Evolutionary conservation across 129 eudicot genomes (phyloP).

Genomic region (Glebionis coronaria): DNA sequence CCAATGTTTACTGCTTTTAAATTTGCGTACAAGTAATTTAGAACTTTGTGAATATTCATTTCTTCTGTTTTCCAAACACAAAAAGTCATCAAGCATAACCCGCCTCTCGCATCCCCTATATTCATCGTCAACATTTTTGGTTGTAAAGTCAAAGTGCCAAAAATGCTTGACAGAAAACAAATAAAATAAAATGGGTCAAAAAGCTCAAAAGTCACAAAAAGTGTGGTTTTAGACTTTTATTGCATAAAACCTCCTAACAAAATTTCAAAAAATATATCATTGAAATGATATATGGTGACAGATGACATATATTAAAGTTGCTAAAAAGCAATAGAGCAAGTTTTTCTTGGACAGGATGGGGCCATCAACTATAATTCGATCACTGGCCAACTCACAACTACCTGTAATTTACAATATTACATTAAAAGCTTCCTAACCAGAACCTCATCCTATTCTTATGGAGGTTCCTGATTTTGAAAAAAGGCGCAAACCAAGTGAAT

Average conservation of each 20-base stretch:
- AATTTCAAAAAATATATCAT: too few relatives aligned
- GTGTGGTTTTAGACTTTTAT: neutral
- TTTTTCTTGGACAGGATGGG: too few relatives aligned
- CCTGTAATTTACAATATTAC: too few relatives aligned
- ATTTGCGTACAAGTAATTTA: neutral
- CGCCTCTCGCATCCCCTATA: neutral
- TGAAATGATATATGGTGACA: too few relatives aligned
- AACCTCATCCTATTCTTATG: too few relatives aligned
- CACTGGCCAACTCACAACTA: too few relatives aligned
- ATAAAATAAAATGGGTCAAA: neutral
- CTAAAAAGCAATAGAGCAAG: too few relatives aligned
- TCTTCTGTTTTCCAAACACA: neutral
- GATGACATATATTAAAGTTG: too few relatives aligned
- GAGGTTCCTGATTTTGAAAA: too few relatives aligned
- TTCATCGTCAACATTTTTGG: constrained; percentile 9
- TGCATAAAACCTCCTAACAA: neutral
- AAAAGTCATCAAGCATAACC: neutral
- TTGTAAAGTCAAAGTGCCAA: neutral
- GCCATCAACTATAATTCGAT: too few relatives aligned
- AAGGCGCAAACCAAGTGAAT: too few relatives aligned
- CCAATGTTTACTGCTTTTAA: constrained; percentile 79
- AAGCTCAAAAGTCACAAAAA: neutral
- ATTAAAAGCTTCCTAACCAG: too few relatives aligned
- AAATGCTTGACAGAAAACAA: neutral
- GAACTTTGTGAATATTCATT: neutral